Conservation (phyloP, 805 yeast species). For the Schwanniomyces vanrijiae region DNA sequence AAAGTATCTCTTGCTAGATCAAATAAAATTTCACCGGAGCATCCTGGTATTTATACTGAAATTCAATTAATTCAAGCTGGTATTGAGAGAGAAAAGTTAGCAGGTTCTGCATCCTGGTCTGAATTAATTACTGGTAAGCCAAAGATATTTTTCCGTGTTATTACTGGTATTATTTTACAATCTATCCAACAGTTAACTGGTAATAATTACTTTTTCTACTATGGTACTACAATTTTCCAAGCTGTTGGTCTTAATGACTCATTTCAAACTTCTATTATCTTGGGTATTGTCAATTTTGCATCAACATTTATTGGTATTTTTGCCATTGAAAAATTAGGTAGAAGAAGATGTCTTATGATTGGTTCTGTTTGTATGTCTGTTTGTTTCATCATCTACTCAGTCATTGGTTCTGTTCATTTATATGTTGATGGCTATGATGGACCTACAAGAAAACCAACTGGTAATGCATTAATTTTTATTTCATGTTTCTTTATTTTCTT, state of each 20-base stretch:
- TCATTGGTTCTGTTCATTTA: constrained; percentile 56
- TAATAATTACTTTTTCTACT: constrained; percentile 62
- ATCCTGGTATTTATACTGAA: constrained; percentile 54
- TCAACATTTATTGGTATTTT: constrained; percentile 54
- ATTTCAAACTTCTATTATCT: constrained; percentile 51
- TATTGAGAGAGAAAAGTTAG: constrained; percentile 57
- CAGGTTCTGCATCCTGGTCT: constrained; percentile 66
- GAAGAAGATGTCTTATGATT: constrained; percentile 43
- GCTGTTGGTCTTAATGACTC: constrained; percentile 53
- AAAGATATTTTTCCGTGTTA: constrained; percentile 53
- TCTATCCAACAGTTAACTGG: constrained; percentile 59
- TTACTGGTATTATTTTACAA: constrained; percentile 61
- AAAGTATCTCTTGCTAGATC: constrained; percentile 52
- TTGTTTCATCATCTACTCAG: constrained; percentile 60
- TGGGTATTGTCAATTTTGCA: constrained; percentile 55
- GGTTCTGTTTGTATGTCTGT: constrained; percentile 49
- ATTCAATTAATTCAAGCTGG: constrained; percentile 56
- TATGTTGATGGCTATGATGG: constrained; percentile 40
- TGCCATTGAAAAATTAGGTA: constrained; percentile 52
- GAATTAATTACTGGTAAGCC: constrained; percentile 66
- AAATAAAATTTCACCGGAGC: constrained; percentile 54
- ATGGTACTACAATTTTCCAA: constrained; percentile 55
- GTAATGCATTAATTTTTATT: constrained; percentile 60
- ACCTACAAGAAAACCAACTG: constrained; percentile 48
- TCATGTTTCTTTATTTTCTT: constrained; percentile 63